Base-by-base conservation (phyloP, 768 basidiomycete genomes). In the Hygrocybe punicea region DNA sequence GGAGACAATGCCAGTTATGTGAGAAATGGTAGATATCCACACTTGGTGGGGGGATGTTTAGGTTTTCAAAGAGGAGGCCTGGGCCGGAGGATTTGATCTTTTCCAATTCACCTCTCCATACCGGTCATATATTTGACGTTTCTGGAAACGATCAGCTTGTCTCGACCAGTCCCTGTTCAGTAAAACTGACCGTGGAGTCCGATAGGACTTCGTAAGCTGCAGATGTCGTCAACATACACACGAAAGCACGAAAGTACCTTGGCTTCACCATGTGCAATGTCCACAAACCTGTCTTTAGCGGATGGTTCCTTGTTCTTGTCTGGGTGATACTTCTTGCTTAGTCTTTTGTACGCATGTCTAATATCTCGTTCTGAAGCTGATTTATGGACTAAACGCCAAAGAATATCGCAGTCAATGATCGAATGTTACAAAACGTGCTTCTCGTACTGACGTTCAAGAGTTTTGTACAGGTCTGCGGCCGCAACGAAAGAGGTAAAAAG, bases 181-280 rank as follows among this genome's bases (percentile, higher is more conserved):
- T 7, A 39, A 35, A 37, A n/a, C 21, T 52, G 16, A 93, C 92
- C 61, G 84, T 84, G 1, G 82, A 53, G 67, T 98, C 93, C 6
- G 93, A 94, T 25, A 99, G 79, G n/a, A 96, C 83, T 71, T 98
- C 95, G 63, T 98, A 99, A 7, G 96, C 97, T 87, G 23, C 13
- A 13, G 13, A 13, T 25, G 33, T 29, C 36, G 42, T 57, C 19
- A 59, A 49, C 51, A 55, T 47, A 51, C 58, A 50, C 37, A 21
- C 25, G 40, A 62, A 47, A 25, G 14, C 16, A 45, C 5, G 39
- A 36, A 25, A 29, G 40, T 6, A 45, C 35, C 46, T 39, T 35
- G 29, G 3, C 69, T 82, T 60, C 65, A 94, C 94, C 93, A 65
- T 87, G 84, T 17, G 93, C 89, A 66, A 97, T 87, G 60, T 96